These are phyloP conservation scores for Acanthamoeba royreba DNA, from an alignment of 208 protist species.

Conservation along the genomic window DNA sequence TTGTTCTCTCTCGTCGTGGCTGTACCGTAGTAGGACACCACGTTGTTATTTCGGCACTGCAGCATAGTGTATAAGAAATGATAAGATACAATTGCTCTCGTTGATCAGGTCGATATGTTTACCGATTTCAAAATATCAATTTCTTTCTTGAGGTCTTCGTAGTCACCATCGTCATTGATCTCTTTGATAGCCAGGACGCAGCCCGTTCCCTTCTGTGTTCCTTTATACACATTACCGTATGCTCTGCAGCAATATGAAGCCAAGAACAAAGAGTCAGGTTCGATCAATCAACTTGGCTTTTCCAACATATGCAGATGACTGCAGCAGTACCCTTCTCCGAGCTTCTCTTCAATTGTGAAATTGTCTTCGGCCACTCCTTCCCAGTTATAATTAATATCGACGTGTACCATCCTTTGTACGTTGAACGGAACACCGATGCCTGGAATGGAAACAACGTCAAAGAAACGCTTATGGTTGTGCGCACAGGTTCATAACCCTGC, in stretches of 20 bases:
- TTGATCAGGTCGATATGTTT: background rate
- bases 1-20: background rate
- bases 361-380: background rate
- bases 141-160: background rate
- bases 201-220: background rate
- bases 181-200: background rate
- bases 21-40: slow-evolving; percentile 3
- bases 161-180: background rate
- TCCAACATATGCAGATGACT: background rate
- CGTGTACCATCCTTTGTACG: background rate
- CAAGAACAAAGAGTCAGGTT: background rate
- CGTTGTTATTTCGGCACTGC: background rate
- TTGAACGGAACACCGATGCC: slow-evolving; percentile 9
- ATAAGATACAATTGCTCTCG: background rate
- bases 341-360: background rate
- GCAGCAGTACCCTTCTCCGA: background rate
- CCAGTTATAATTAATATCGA: background rate
- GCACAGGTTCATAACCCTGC: no score
- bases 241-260: background rate
- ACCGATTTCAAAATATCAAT: background rate
- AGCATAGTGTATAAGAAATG: background rate
- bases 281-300: background rate
- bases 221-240: background rate
- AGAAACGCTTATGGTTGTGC: no score
- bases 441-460: background rate